Evolutionary conservation across 176 grass and related monocot species (phyloP).

Genomic region (Zoysia pacifica): DNA sequence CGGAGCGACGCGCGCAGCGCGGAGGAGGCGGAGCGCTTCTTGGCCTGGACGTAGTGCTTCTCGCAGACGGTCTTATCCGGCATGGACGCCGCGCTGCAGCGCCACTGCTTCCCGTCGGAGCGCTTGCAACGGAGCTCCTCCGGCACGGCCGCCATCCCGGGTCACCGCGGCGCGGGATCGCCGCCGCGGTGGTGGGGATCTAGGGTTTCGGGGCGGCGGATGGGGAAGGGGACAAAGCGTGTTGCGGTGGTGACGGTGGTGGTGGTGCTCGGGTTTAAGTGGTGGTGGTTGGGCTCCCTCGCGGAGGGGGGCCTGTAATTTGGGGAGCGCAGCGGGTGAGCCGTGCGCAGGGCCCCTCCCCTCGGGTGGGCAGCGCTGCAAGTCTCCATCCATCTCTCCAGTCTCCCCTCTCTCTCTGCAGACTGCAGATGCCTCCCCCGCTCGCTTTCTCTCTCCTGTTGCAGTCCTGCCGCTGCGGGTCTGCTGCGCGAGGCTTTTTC

Average conservation of each 20-base stretch:
- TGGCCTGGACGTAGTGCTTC: conserved; percentile 99
- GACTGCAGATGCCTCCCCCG: background rate
- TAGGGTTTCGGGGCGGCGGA: conserved; percentile 48
- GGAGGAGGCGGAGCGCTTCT: conserved; percentile 90
- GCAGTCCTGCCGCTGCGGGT: conserved; percentile 4
- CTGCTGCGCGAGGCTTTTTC: background rate
- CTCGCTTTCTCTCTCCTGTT: background rate
- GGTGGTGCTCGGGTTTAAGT: conserved; percentile 37
- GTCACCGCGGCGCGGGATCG: conserved; percentile 23
- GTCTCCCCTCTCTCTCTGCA: background rate
- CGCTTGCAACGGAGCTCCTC: conserved; percentile 96
- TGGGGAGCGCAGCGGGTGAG: conserved; percentile 22
- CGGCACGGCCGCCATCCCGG: conserved; percentile 53
- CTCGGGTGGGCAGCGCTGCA: conserved; percentile 36
- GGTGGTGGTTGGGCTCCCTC: conserved; percentile 46
- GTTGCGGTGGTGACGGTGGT: conserved; percentile 33
- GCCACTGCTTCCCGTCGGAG: conserved; percentile 99
- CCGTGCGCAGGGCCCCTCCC: background rate
- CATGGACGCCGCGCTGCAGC: conserved; percentile 88
- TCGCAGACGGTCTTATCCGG: conserved; percentile 96
- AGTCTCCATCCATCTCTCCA: conserved; percentile 45
- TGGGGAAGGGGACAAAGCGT: background rate
- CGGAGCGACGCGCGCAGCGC: conserved; percentile 77
- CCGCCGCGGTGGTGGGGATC: conserved; percentile 38
- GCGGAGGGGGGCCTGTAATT: conserved; percentile 13